Evolutionary conservation across 306 rosid species (phyloP), one percentile per base, ranked within the genome.

Genomic region (Cicer bijugum): DNA sequence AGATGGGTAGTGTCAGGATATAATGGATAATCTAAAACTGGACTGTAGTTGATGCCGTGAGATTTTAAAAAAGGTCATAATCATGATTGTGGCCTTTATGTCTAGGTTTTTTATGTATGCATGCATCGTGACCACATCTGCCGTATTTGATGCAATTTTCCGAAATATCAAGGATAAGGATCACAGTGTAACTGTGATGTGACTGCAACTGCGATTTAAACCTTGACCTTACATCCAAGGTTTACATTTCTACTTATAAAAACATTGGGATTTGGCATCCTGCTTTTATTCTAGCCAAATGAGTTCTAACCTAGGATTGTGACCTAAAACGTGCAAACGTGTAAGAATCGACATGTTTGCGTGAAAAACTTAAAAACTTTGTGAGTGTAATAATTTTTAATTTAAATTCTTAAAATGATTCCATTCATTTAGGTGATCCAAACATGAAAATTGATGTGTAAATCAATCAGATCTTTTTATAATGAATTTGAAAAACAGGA

Each of bases 301-400:
- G 67, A 61, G 20, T 35, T 35, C 67, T n/a, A 6, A 38, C 4
- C 7, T 38, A 16, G 8, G 7, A 38, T 40, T 38, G 47, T 4
- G 68, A 39, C 47, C 68, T 14, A 14, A 39, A 62, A 62, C 47
- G 38, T n/a, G 43, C 33, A 59, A 59, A 33, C 12, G 62, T 60
- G 67, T n/a, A 38, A 39, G 47, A 38, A 8, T 38, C 6, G 3
- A 16, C 23, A 2, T 4, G 7, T 61, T 37, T 37, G 20, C 38
- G 4, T n/a, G 12, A 17, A 46, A 61, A 38, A n/a, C 9, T 38
- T 15, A 38, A 3, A 28, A 38, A 62, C 11, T 37, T 62, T 14
- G 40, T 14, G 12, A 39, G 37, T n/a, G 20, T n/a, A 62, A 38
- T 38, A 39, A 23, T 23, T 23, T 23, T 23, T 23, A 16, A 62